Percentiles rank a stretch among this genome's conserved stretches.
These are phyloP conservation scores for Wickerhamiella allomyrinae DNA, from an alignment of 805 yeast genomes.

Conservation along the genomic window DNA sequence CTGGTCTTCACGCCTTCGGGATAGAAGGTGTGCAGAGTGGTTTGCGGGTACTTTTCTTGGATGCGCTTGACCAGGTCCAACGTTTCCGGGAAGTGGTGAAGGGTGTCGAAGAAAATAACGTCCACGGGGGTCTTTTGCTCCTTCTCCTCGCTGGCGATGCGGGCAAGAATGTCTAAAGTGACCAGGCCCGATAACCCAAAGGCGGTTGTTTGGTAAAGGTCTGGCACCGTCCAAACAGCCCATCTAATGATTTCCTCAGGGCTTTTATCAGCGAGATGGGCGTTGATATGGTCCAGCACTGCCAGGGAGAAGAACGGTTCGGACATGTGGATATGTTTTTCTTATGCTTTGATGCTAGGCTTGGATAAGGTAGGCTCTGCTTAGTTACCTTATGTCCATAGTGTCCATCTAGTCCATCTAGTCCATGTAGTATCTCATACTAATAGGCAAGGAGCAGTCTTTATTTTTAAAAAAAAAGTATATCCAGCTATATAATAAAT, in stretches of 20 bases:
- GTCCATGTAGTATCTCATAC: no score
- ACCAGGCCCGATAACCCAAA: slow-evolving; percentile 88
- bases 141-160: slow-evolving; percentile 25
- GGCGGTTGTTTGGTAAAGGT: slow-evolving; percentile 81
- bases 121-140: slow-evolving; percentile 37
- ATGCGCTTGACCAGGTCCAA: slow-evolving; percentile 52
- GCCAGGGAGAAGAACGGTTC: slow-evolving; percentile 20
- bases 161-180: slow-evolving; percentile 67
- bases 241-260: slow-evolving; percentile 70
- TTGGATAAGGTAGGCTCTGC: no score
- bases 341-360: no score
- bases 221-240: slow-evolving; percentile 74
- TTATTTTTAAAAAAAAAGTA: no score
- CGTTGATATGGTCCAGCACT: slow-evolving; percentile 55
- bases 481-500: no score
- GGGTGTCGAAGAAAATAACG: slow-evolving; percentile 74
- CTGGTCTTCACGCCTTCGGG: slow-evolving; percentile 48
- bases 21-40: slow-evolving; percentile 46
- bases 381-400: no score
- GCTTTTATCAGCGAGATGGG: slow-evolving; percentile 36
- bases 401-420: no score
- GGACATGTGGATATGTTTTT: background rate
- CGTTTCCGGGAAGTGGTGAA: slow-evolving; percentile 93
- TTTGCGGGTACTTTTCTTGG: slow-evolving; percentile 38
- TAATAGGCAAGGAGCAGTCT: no score